Conservation (phyloP, 2,329 filamentous ascomycete species). For the Diaporthe nobilis region DNA sequence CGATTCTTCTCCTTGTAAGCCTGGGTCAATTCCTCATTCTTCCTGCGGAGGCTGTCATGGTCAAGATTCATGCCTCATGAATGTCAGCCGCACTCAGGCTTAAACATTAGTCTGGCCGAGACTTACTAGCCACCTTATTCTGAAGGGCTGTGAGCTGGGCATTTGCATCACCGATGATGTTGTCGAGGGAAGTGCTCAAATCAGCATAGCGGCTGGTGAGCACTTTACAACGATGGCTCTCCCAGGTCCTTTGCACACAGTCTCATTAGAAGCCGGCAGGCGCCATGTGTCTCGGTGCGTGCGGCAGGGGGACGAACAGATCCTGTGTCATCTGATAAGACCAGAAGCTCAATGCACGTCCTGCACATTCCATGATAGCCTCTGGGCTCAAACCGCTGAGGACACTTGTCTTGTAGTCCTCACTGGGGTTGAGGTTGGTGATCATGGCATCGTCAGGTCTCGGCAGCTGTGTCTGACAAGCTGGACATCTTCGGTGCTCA, state of each 20-base stretch:
- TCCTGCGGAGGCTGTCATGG: conserved; percentile 74
- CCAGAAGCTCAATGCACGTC: conserved; percentile 86
- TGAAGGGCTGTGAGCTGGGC: conserved; percentile 77
- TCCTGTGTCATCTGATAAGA: conserved; percentile 88
- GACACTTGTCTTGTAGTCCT: conserved; percentile 91
- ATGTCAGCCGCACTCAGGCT: background rate
- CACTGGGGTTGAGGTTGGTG: conserved; percentile 80
- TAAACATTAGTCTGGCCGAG: background rate
- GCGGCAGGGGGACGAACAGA: conserved; percentile 68
- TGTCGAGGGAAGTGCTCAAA: conserved; percentile 78
- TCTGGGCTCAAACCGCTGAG: conserved; percentile 86
- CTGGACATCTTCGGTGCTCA: conserved; percentile 75
- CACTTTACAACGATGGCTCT: conserved; percentile 80
- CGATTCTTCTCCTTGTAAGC: conserved; percentile 79
- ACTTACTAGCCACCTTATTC: conserved; percentile 73
- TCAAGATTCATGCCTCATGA: conserved; percentile 69
- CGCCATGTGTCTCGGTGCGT: conserved; percentile 42
- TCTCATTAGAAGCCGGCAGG: conserved; percentile 33
- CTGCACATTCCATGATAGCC: conserved; percentile 88
- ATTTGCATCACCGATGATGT: conserved; percentile 82
- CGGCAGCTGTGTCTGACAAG: conserved; percentile 77
- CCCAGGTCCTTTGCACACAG: conserved; percentile 73
- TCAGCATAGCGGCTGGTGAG: conserved; percentile 79
- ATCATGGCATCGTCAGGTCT: conserved; percentile 83
- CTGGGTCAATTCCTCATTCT: conserved; percentile 79